A percentile compares a stretch with the other conserved stretches of the same genome.
Evolutionary conservation across 2,329 filamentous ascomycete species (phyloP).

Genomic region (Pyrenophora graminea): DNA sequence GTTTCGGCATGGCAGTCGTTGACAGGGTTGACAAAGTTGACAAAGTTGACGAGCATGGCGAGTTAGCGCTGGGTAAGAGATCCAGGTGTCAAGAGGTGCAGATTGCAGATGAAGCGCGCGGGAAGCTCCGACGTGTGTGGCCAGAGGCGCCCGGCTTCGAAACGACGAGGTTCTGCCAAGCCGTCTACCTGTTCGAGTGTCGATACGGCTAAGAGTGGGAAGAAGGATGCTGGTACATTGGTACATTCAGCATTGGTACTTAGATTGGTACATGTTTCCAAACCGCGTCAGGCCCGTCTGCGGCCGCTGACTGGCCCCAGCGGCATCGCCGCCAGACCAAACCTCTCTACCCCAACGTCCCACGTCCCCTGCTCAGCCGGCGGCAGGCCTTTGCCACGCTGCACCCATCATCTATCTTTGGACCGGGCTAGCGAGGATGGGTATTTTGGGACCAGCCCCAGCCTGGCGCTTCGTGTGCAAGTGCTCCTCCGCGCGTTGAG

Average conservation of each 20-base stretch:
- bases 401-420: constrained; percentile 13
- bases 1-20: constrained; percentile 13
- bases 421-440: background rate
- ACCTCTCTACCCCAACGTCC: background rate
- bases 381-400: constrained; percentile 6
- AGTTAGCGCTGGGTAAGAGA: no score
- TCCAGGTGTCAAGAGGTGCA: background rate
- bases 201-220: background rate
- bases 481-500: constrained; percentile 8
- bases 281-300: no score
- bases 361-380: background rate
- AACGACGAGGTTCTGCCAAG: constrained; percentile 3
- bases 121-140: constrained; percentile 6
- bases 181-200: background rate
- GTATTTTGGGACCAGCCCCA: constrained; percentile 16
- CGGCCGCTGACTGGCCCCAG: no score
- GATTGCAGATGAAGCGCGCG: constrained; percentile 7
- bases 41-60: no score
- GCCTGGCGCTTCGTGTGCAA: constrained; percentile 16
- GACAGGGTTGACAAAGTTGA: no score
- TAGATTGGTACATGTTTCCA: no score
- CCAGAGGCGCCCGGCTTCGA: background rate
- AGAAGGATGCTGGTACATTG: no score
- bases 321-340: background rate
- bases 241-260: no score